phyloP scores from a whole-genome alignment of 2,329 filamentous ascomycete genomes.

The Zopfia rhizophila region DNA sequence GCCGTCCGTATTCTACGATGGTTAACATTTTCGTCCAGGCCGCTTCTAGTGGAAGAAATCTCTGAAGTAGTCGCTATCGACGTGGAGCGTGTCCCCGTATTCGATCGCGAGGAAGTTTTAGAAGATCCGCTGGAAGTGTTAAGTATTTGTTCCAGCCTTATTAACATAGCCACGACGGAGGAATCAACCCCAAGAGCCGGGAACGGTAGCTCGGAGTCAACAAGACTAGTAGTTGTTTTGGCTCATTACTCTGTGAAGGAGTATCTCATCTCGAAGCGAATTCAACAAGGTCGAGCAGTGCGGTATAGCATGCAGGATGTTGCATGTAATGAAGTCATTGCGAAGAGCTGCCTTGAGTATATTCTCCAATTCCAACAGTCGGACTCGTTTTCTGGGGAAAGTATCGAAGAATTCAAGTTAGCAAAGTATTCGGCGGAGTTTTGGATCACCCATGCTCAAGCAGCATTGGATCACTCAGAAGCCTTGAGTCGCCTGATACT shows the following conservation, averaged over 20 bases:
- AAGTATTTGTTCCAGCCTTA: slow-evolving; percentile 44
- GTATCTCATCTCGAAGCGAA: slow-evolving; percentile 43
- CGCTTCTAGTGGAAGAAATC: slow-evolving; percentile 33
- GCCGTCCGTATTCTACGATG: slow-evolving; percentile 36
- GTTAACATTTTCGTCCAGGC: slow-evolving; percentile 35
- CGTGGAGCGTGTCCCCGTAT: slow-evolving; percentile 31
- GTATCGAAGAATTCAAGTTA: slow-evolving; percentile 22
- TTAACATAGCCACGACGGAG: slow-evolving; percentile 30
- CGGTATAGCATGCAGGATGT: slow-evolving; percentile 35
- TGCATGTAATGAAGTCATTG: slow-evolving; percentile 31
- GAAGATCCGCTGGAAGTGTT: slow-evolving; percentile 45
- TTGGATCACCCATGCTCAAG: slow-evolving; percentile 36
- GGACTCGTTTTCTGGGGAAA: slow-evolving; percentile 15
- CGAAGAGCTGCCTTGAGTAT: slow-evolving; percentile 37
- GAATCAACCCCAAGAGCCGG: not conserved
- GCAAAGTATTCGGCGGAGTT: slow-evolving; percentile 40
- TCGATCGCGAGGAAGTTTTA: slow-evolving; percentile 47
- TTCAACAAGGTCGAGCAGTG: slow-evolving; percentile 28
- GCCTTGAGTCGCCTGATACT: slow-evolving; percentile 18
- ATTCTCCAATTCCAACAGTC: slow-evolving; percentile 33
- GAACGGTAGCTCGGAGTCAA: not conserved
- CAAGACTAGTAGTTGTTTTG: slow-evolving; percentile 24
- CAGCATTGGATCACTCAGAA: slow-evolving; percentile 21
- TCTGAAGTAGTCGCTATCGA: slow-evolving; percentile 41
- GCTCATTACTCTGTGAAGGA: slow-evolving; percentile 51